Base-by-base conservation (phyloP, 805 yeast genomes). In the Teunomyces panamensis region DNA sequence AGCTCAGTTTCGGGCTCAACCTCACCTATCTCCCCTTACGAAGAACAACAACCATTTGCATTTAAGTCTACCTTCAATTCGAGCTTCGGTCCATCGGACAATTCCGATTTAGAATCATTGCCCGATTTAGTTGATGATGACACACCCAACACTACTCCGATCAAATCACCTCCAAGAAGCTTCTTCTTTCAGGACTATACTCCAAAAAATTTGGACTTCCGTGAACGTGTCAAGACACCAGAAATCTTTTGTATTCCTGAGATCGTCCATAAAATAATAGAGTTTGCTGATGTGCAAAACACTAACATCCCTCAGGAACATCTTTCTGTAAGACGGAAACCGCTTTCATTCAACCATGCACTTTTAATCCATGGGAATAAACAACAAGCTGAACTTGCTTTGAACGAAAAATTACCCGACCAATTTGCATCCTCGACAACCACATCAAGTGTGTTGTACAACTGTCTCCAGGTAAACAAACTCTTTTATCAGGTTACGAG, bases 221-320 rank as follows among this genome's bases (percentile, higher is more conserved):
- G 14, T 13, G 30, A 20, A 14, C 39, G 9, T 9, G 13, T 13
- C 11, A 7, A 20, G 14, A 17, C 48, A 3, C 58, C 56, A 65
- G 71, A 63, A 56, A 84, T 89, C 7, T 85, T 89, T 57, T 71
- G 74, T 44, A 82, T 85, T 30, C 96, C 96, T 0, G 97, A 89
- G 63, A 84, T 89, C 45, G 70, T 89, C 11, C 64, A 73, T 50
- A 72, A 74, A 46, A 86, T 89, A 9, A 64, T 88, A 17, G 67
- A 71, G 24, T 80, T 72, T 59, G 84, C 85, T n/a, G 89, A 85
- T 48, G 64, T 68, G 24, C 79, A 75, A 50, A 60, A 58, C 47
- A 70, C 76, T 1, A 60, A 65, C 7, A 69, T 83, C n/a, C 92
- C 92, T 2, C 77, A 73, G 39, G 92, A 87, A 57, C 62, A 65